Evolutionary conservation across 495 filamentous ascomycete species (phyloP), one percentile per base, ranked within the genome.

Genomic region (Penicillium cataractarum): DNA sequence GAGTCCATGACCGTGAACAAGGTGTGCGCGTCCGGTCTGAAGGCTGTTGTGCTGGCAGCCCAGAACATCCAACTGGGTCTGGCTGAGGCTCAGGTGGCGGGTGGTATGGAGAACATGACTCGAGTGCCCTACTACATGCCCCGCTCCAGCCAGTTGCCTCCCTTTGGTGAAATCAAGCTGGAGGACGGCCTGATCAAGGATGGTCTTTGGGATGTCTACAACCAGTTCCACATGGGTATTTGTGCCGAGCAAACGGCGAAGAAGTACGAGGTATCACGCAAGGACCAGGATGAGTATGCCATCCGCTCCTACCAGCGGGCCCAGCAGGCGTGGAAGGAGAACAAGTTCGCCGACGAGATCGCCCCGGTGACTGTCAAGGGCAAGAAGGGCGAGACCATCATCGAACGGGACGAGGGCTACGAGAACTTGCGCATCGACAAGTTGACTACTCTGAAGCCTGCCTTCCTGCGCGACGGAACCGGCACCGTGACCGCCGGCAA

Each of bases 31-130:
- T 97, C 93, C 0, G 95, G 95, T 3, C 78, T 99, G 55, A 99
- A 99, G 76, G 90, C 94, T 2, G 92, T 99, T 3, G 87, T 82
- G 0, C 83, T 99, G 59, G 95, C 94, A 5, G 94, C 95, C 10
- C 91, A 96, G 73, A 92, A 95, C 65, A 97, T 99, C 68, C 91
- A 97, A 71, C 84, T 99, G 12, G 95, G 95, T 6, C 79, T 93
- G 6, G 84, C 92, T 15, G 90, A 94, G 64, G 92, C 90, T 1
- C 90, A 95, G 68, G 83, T 97, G 21, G 95, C 94, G 9, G 95
- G 95, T 63, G 95, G 95, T 24, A 96, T 99, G 88, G 95, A 99
- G 80, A 97, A 91, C 77, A 99, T 99, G 95, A 89, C 90, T 29
- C 85, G 89, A 39, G 92, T 97, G 5, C 95, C 95, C 7, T 96